Conservation (phyloP, 257 asterid species). For the Nyctanthes arbortristis region DNA sequence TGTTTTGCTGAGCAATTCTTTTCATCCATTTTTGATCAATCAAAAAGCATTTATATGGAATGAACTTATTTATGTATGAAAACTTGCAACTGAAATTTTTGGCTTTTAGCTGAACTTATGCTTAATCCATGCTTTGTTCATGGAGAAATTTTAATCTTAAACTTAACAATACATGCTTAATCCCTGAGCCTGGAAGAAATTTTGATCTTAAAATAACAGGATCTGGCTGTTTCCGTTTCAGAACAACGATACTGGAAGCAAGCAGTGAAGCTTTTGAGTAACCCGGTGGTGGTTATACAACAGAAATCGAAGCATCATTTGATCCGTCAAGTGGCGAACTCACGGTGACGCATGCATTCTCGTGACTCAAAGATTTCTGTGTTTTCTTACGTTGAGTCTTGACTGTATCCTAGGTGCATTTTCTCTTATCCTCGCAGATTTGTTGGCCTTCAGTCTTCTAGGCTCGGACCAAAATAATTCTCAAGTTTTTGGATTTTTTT, state of each 20-base stretch:
- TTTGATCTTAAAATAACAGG: neutral
- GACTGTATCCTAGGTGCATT: neutral
- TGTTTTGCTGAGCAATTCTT: too few species aligned
- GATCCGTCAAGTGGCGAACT: slow-evolving; percentile 72
- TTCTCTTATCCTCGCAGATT: neutral
- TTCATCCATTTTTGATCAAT: neutral
- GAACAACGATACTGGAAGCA: slow-evolving; percentile 88
- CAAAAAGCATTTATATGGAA: too few species aligned
- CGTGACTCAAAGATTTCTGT: slow-evolving; percentile 17
- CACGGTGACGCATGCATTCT: slow-evolving; percentile 41
- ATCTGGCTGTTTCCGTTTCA: slow-evolving; percentile 27
- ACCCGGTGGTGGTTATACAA: slow-evolving; percentile 50
- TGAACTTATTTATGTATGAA: too few species aligned
- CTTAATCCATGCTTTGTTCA: neutral
- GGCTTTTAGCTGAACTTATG: neutral
- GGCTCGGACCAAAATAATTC: neutral
- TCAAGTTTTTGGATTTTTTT: neutral
- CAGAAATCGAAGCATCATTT: slow-evolving; percentile 56
- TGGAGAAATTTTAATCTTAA: neutral
- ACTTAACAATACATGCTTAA: neutral
- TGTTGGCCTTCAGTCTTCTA: too few species aligned
- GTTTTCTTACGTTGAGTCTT: neutral
- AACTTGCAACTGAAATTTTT: neutral
- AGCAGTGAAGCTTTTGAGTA: slow-evolving; percentile 73
- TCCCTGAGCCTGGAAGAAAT: neutral